These are phyloP conservation scores for Guadua angustifolia DNA, from an alignment of 176 grass and related monocot genomes.

Conservation along the genomic window DNA sequence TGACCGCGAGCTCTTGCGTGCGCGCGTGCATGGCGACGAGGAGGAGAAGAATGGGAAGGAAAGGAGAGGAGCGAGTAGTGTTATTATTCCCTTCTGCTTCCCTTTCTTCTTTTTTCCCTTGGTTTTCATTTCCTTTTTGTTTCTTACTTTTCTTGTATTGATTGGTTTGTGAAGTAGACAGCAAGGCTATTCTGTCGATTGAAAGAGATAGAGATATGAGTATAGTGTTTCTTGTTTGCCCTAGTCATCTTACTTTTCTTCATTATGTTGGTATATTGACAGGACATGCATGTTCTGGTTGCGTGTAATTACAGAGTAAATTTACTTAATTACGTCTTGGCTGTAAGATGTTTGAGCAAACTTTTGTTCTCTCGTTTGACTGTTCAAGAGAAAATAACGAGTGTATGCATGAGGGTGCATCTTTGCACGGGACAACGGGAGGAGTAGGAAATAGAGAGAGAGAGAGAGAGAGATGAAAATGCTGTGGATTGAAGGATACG, in stretches of 20 bases:
- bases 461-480: not conserved
- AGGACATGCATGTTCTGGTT: not conserved
- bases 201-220: conserved; percentile 58
- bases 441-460: not conserved
- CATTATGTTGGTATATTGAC: not conserved
- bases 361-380: not conserved
- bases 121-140: not conserved
- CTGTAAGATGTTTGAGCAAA: not conserved
- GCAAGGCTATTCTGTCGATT: conserved; percentile 56
- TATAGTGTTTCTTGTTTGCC: conserved; percentile 47
- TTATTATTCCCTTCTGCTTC: conserved; percentile 66
- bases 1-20: not conserved
- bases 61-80: conserved; percentile 37
- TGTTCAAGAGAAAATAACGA: not conserved
- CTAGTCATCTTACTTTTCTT: not conserved
- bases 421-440: not conserved
- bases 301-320: not conserved
- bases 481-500: conserved; percentile 36
- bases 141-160: conserved; percentile 6
- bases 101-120: conserved; percentile 53
- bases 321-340: not conserved
- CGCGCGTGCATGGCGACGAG: not conserved
- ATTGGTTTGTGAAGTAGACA: conserved; percentile 55
- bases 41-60: conserved; percentile 63
- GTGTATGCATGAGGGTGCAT: not conserved